Percentiles rank a stretch among this genome's conserved stretches.
These are phyloP conservation scores for Melastoma malabathricum DNA, from an alignment of 345 rosid genomes.

Conservation along the genomic window DNA sequence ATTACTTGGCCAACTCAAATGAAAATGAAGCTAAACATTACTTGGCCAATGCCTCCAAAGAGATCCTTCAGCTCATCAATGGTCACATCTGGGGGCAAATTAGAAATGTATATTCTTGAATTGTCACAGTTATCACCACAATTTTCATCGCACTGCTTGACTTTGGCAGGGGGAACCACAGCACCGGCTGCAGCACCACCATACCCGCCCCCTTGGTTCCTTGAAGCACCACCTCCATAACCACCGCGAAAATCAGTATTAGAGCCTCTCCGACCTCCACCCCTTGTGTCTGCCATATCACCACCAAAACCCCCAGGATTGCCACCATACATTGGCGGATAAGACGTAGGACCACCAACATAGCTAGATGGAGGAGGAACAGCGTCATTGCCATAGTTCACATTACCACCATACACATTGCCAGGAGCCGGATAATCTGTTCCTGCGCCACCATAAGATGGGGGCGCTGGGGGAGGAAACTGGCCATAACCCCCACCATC, in stretches of 20 bases:
- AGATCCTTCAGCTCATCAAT: constrained; percentile 74
- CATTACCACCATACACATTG: constrained; percentile 31
- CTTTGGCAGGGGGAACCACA: constrained; percentile 31
- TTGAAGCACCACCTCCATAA: constrained; percentile 28
- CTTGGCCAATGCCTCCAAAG: constrained; percentile 98
- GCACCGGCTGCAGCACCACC: constrained; percentile 41
- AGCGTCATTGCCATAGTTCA: constrained; percentile 57
- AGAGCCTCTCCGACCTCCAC: constrained; percentile 28
- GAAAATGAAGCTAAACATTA: constrained; percentile 15
- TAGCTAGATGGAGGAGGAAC: constrained; percentile 84
- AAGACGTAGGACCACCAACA: constrained; percentile 63
- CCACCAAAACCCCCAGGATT: constrained; percentile 49
- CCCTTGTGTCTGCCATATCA: constrained; percentile 36
- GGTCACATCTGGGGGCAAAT: constrained; percentile 90
- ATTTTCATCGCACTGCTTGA: constrained; percentile 80
- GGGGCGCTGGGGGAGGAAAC: constrained; percentile 48
- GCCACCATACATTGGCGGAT: constrained; percentile 73
- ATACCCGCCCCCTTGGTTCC: constrained; percentile 16
- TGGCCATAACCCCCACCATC: constrained; percentile 54
- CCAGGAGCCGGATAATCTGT: constrained; percentile 53
- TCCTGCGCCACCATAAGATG: constrained; percentile 53
- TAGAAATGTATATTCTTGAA: constrained; percentile 87
- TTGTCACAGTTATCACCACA: constrained; percentile 87
- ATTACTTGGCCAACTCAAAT: constrained; percentile 39
- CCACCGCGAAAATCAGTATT: constrained; percentile 17